phyloP scores from a whole-genome alignment of 2,329 filamentous ascomycete genomes.

The Diplodia intermedia region DNA sequence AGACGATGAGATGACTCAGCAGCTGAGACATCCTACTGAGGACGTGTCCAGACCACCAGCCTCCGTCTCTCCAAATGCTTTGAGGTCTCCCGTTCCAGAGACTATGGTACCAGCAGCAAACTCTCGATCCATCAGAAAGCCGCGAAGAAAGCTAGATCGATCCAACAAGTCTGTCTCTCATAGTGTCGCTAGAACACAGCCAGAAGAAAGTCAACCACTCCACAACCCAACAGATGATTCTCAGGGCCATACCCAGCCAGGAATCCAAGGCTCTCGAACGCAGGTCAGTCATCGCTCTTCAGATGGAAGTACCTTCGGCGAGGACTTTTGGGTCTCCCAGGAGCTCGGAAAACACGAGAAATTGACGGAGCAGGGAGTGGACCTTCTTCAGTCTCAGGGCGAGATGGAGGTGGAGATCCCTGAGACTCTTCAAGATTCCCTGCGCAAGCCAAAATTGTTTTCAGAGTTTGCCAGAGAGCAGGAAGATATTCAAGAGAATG shows the following conservation, averaged over 20 bases:
- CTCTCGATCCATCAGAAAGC: neutral
- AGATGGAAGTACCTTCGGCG: neutral
- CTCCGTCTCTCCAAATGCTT: neutral
- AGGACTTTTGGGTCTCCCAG: neutral
- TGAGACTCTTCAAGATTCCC: neutral
- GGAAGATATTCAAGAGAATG: neutral
- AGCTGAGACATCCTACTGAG: neutral
- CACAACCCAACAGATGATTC: too few species aligned
- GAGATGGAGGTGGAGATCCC: neutral
- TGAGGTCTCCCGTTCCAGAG: neutral
- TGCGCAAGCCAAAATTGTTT: neutral
- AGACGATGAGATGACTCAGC: neutral
- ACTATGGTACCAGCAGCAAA: neutral
- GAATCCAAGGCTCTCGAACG: too few species aligned
- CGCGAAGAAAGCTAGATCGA: neutral
- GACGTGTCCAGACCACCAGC: neutral
- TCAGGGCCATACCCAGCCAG: neutral
- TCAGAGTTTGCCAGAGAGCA: constrained; percentile 3
- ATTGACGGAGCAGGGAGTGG: neutral
- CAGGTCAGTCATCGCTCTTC: neutral
- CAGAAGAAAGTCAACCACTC: neutral
- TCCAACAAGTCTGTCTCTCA: neutral
- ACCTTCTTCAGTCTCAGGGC: neutral
- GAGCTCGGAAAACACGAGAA: neutral
- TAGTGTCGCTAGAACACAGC: neutral